Evolutionary conservation across 805 yeast genomes (phyloP).

Genomic region (Saccharomycopsis fibuligera): DNA sequence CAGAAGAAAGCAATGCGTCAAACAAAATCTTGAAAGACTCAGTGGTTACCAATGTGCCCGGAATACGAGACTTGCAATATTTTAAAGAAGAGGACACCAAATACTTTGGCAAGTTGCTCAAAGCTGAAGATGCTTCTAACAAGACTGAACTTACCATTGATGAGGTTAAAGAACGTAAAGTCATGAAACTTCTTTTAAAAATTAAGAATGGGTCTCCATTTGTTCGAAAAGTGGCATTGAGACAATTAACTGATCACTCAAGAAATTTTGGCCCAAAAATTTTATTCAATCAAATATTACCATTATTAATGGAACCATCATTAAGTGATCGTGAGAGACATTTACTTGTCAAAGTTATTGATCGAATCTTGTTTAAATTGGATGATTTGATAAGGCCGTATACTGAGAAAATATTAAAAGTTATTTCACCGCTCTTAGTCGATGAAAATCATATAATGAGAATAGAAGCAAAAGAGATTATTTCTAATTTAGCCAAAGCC

Average conservation of each 20-base stretch:
- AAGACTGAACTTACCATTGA: constrained; percentile 36
- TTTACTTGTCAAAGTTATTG: constrained; percentile 68
- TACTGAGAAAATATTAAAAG: constrained; percentile 64
- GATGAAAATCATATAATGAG: constrained; percentile 76
- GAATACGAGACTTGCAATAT: constrained; percentile 55
- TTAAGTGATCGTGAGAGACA: constrained; percentile 82
- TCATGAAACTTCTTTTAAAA: constrained; percentile 57
- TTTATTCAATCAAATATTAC: constrained; percentile 65
- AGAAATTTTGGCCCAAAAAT: constrained; percentile 60
- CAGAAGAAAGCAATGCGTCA: constrained; percentile 37
- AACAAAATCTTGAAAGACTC: constrained; percentile 30
- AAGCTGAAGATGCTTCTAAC: constrained; percentile 26
- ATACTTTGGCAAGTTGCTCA: constrained; percentile 58
- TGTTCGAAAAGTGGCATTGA: constrained; percentile 61
- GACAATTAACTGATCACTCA: constrained; percentile 60
- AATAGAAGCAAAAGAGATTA: constrained; percentile 71
- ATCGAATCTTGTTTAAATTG: constrained; percentile 58
- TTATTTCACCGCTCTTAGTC: constrained; percentile 69
- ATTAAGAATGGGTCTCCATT: constrained; percentile 74
- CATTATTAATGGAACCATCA: constrained; percentile 63
- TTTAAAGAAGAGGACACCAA: constrained; percentile 68
- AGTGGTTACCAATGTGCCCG: constrained; percentile 53
- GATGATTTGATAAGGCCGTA: constrained; percentile 65
- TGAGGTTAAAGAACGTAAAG: constrained; percentile 53
- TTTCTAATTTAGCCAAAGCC: constrained; percentile 67